Percentiles rank a stretch among this genome's conserved stretches.
phyloP scores from a whole-genome alignment of 1,284 basidiomycete genomes.

The Cutaneotrichosporon arboriforme region DNA sequence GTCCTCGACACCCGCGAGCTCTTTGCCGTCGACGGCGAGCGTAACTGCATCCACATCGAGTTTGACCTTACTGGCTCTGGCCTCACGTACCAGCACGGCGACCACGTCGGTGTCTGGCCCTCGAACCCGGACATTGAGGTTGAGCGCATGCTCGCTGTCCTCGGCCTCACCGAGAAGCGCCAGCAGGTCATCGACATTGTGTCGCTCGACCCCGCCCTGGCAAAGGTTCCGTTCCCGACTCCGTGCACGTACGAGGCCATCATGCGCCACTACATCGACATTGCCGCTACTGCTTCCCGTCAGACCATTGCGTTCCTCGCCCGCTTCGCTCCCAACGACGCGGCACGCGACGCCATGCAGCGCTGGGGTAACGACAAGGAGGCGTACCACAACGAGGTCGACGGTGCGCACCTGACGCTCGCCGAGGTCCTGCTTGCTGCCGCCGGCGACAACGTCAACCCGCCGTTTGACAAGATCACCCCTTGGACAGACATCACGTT shows the following conservation, averaged over 20 bases:
- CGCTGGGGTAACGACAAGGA: slow-evolving; percentile 82
- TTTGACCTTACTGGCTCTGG: slow-evolving; percentile 92
- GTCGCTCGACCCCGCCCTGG: slow-evolving; percentile 92
- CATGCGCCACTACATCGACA: slow-evolving; percentile 94
- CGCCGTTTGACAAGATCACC: slow-evolving; percentile 59
- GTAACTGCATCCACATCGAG: slow-evolving; percentile 94
- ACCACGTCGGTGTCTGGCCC: slow-evolving; percentile 97
- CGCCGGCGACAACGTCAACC: slow-evolving; percentile 66
- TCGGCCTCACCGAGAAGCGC: slow-evolving; percentile 70
- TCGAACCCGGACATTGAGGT: slow-evolving; percentile 89
- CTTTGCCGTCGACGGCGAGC: slow-evolving; percentile 66
- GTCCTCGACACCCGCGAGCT: slow-evolving; percentile 74
- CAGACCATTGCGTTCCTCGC: slow-evolving; percentile 83
- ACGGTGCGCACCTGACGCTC: slow-evolving; percentile 77
- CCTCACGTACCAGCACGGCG: slow-evolving; percentile 97
- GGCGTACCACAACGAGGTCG: slow-evolving; percentile 69
- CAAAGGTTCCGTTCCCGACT: slow-evolving; percentile 97
- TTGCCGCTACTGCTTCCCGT: slow-evolving; percentile 85
- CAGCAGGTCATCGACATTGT: slow-evolving; percentile 83
- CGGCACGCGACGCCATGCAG: slow-evolving; percentile 68
- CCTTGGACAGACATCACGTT: slow-evolving; percentile 80
- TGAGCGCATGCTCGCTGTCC: slow-evolving; percentile 74
- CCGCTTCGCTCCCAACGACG: slow-evolving; percentile 78
- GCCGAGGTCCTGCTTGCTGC: slow-evolving; percentile 81
- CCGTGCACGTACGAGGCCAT: slow-evolving; percentile 93